A percentile compares a stretch with the other conserved stretches of the same genome.
Evolutionary conservation across 805 yeast genomes (phyloP).

Genomic region (Barnettozyma vustinii): DNA sequence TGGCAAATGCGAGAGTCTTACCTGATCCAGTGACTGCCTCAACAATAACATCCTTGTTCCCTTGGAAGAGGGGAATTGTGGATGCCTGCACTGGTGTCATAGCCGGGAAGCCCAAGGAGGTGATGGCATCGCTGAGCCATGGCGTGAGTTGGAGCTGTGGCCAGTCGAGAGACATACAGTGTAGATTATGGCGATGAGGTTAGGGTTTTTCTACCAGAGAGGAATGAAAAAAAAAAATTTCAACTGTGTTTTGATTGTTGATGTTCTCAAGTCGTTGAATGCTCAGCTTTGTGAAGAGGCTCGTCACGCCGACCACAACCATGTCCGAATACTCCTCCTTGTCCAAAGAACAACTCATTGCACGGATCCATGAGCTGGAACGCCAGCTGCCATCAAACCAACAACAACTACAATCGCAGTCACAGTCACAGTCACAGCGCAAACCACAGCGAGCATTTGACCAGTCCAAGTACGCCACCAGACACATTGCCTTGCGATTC

Average conservation of each 20-base stretch:
- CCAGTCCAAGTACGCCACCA: constrained; percentile 51
- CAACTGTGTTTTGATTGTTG: neutral
- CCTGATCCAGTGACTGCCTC: constrained; percentile 99
- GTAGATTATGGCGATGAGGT: too few species aligned
- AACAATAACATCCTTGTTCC: constrained; percentile 90
- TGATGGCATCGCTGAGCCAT: constrained; percentile 66
- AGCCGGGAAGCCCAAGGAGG: constrained; percentile 64
- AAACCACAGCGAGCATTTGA: constrained; percentile 42
- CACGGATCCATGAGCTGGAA: constrained; percentile 54
- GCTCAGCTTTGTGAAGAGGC: neutral
- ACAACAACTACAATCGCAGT: neutral
- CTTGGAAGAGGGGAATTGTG: constrained; percentile 76
- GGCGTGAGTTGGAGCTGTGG: constrained; percentile 51
- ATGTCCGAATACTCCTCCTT: constrained; percentile 46
- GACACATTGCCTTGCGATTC: constrained; percentile 76
- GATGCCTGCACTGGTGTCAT: constrained; percentile 99
- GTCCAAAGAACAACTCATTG: constrained; percentile 62
- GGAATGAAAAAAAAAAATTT: constrained; percentile 7
- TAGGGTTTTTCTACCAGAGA: neutral
- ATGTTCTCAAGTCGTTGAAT: neutral
- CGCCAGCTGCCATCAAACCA: constrained; percentile 7
- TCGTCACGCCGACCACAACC: neutral
- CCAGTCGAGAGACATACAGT: constrained; percentile 51
- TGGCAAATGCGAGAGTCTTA: constrained; percentile 85
- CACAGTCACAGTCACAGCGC: neutral